Evolutionary conservation across 768 basidiomycete species (phyloP).

Genomic region (Kwoniella mangroviensis): DNA sequence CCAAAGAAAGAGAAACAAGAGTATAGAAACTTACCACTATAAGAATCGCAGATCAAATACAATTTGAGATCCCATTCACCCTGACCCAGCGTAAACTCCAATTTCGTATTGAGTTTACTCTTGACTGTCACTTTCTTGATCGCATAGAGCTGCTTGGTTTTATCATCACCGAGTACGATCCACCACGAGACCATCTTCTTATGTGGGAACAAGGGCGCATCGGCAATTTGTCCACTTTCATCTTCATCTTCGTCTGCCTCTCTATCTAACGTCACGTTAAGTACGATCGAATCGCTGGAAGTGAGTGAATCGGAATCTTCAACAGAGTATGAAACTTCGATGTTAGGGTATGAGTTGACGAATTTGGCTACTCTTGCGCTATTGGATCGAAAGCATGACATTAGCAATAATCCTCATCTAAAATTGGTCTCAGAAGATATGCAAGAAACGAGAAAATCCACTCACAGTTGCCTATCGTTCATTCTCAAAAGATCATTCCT

Average conservation of each 20-base stretch:
- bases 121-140: conserved; percentile 81
- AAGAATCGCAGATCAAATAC: conserved; percentile 91
- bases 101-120: conserved; percentile 74
- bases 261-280: conserved; percentile 77
- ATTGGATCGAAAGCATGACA: conserved; percentile 5
- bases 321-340: conserved; percentile 87
- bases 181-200: conserved; percentile 97
- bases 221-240: conserved; percentile 74
- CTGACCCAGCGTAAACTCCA: conserved; percentile 86
- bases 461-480: conserved; percentile 83
- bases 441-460: conserved; percentile 21
- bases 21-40: conserved; percentile 62
- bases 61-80: conserved; percentile 74
- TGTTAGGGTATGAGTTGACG: conserved; percentile 95
- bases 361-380: conserved; percentile 94
- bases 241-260: conserved; percentile 69
- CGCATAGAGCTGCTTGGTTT: conserved; percentile 77
- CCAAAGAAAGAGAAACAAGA: not conserved
- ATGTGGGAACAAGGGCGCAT: conserved; percentile 91
- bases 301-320: conserved; percentile 79
- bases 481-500: conserved; percentile 81
- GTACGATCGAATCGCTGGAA: conserved; percentile 78
- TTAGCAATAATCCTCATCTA: too few relatives aligned
- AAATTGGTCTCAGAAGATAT: too few relatives aligned
- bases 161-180: conserved; percentile 83